A percentile compares a stretch with the other conserved stretches of the same genome.
Evolutionary conservation across 345 rosid species (phyloP).

Genomic region (Citropsis articulata): DNA sequence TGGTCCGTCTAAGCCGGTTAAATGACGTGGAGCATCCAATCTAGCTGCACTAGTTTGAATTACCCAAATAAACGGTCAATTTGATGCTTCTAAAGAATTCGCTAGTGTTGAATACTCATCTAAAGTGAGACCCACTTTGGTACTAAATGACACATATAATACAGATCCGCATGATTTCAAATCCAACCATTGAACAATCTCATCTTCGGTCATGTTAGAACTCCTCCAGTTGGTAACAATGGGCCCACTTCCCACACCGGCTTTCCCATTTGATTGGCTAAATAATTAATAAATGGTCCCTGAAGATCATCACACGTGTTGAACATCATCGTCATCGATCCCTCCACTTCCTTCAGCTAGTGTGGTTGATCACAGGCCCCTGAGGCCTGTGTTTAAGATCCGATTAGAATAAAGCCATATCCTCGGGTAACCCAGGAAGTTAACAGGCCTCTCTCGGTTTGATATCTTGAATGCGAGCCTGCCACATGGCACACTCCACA

Average conservation of each 20-base stretch:
- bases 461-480: slow-evolving; percentile 14
- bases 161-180: slow-evolving; percentile 33
- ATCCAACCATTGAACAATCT: slow-evolving; percentile 36
- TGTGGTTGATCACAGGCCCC: slow-evolving; percentile 32
- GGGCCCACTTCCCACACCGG: slow-evolving; percentile 54
- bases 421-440: slow-evolving; percentile 38
- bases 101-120: slow-evolving; percentile 30
- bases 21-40: too few relatives aligned
- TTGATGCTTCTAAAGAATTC: slow-evolving; percentile 24
- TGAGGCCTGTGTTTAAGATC: slow-evolving; percentile 26
- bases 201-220: slow-evolving; percentile 30
- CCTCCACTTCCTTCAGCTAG: slow-evolving; percentile 25
- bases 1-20: fast-evolving
- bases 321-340: slow-evolving; percentile 24
- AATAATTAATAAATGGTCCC: slow-evolving; percentile 27
- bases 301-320: slow-evolving; percentile 46
- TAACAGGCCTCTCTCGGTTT: slow-evolving; percentile 31
- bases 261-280: slow-evolving; percentile 19
- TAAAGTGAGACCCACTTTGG: slow-evolving; percentile 31
- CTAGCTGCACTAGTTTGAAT: not conserved
- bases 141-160: slow-evolving; percentile 37
- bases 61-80: slow-evolving; percentile 30
- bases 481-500: slow-evolving; percentile 30
- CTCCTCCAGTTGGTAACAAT: slow-evolving; percentile 21
- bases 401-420: slow-evolving; percentile 25